Base-by-base conservation (phyloP, 805 yeast species). In the Hemisphaericaspora nanyangensis region DNA sequence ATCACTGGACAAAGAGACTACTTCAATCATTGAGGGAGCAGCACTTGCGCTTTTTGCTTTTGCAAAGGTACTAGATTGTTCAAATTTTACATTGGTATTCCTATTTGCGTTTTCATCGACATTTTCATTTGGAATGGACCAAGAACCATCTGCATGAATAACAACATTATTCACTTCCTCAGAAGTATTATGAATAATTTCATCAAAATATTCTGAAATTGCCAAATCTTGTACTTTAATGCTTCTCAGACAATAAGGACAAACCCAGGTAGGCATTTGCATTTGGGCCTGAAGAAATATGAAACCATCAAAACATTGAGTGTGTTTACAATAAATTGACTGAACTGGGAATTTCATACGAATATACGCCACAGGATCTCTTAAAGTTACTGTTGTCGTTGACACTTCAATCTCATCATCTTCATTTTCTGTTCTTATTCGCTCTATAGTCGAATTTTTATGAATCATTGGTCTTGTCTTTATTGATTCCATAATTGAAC, bases 241-340 rank as follows among this genome's bases (percentile, higher is more conserved):
- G 2, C 54, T 54, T 5, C 61, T 64, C 44, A 75, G 76, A 56
- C 99, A 93, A 3, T 87, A 72, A 0, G 97, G 96, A 54, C 99
- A 93, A 37, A 65, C 64, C 97, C 97, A 91, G 0, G 85, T 77
- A 0, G 96, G 84, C 0, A 85, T 77, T 54, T 84, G 91, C 39
- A 70, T 69, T 56, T 91, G 98, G 31, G 89, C 70, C 51, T 79
- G 76, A 7, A 93, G 50, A 54, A 76, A 93, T 31, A 85, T 77
- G 26, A 71, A 58, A 0, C 86, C 90, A 60, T 93, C 99, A 57
- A 90, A 87, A 55, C 98, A 90, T 51, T 85, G 91, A 12, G 88
- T 63, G 60, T 93, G 99, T 26, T 73, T 65, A 61, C 99, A 93
- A 34, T 61, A 66, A 1, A 71, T 61, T 1, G 95, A 79, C 47